Conservation (phyloP, 805 yeast genomes). For the Aciculoconidium aculeatum region DNA sequence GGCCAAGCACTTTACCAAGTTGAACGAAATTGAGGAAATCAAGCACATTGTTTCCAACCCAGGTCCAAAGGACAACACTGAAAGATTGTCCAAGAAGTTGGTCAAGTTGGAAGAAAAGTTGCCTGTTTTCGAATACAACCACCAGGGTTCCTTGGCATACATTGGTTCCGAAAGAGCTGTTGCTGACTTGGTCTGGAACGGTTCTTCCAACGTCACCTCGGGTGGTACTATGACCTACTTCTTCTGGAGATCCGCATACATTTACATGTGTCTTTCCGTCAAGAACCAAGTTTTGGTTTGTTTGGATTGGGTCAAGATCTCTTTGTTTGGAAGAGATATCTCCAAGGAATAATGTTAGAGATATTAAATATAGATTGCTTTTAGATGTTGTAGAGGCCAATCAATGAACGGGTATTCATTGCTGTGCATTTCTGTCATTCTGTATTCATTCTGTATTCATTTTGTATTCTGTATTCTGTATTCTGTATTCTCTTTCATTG, state of each 20-base stretch:
- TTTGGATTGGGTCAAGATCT: slow-evolving; percentile 85
- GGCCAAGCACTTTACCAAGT: slow-evolving; percentile 62
- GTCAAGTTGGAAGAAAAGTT: slow-evolving; percentile 35
- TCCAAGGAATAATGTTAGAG: slow-evolving; percentile 75
- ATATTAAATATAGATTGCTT: no score
- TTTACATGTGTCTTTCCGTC: slow-evolving; percentile 85
- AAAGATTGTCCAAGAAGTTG: slow-evolving; percentile 43
- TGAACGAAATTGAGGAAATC: slow-evolving; percentile 55
- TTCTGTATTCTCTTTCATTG: no score
- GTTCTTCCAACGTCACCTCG: slow-evolving; percentile 70
- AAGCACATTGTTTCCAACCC: slow-evolving; percentile 39
- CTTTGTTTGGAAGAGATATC: slow-evolving; percentile 88
- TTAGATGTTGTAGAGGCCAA: no score
- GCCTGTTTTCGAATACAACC: slow-evolving; percentile 71
- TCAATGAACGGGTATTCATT: no score
- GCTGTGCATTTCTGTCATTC: no score
- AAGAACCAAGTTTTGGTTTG: slow-evolving; percentile 83
- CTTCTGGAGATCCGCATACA: slow-evolving; percentile 93
- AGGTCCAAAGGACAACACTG: slow-evolving; percentile 33
- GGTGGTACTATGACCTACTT: slow-evolving; percentile 85
- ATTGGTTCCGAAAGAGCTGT: slow-evolving; percentile 91
- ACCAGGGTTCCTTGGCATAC: slow-evolving; percentile 91
- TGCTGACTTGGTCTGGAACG: slow-evolving; percentile 80
- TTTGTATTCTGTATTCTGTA: no score
- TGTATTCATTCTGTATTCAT: no score